Evolutionary conservation across 208 protist species (phyloP), one percentile per base, ranked within the genome.

Genomic region (Trypanosomatidae sp.): DNA sequence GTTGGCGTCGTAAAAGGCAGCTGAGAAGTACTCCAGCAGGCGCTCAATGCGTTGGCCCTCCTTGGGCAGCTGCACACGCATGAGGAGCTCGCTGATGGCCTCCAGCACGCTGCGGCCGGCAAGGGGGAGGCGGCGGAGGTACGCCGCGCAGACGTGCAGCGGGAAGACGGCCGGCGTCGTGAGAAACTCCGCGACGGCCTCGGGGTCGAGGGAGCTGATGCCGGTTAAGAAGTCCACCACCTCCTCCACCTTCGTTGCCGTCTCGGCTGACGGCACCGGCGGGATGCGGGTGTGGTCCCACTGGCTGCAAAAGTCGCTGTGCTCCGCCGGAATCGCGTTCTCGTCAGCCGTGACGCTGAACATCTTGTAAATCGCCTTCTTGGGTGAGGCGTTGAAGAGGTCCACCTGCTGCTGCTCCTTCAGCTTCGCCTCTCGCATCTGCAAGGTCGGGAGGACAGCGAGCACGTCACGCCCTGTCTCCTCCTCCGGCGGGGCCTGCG

Each of bases 1-100:
- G 74, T 98, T 98, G 25, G 83, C 84, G 12, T 82, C 69, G 68
- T 80, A 98, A 73, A 97, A 99, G 9, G 94, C 91, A 8, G 81
- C 74, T 7, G 96, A 90, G 85, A 99, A 99, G 65, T 91, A 92
- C 78, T 99, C 95, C 68, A 99, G 94, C 47, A 99, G 87, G 8
- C 98, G 85, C 74, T 99, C 98, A 73, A 99, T 98, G 33, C 98
- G 96, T 83, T 99, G 98, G 0, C 98, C 97, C 66, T 99, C 98
- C 73, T 98, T 98, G 12, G 98, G 98, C 50, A 99, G 85, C 67
- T 93, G 84, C 65, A 99, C 96, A n/a, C 77, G 64, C 33, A 76
- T 79, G n/a, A 99, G 81, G 22, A 98, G 91, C 52, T 89, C 79
- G 49, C 88, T 78, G 43, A 99, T 80, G 22, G 97, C 98, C 33